Evolutionary conservation across 108 stramenopile genomes (phyloP), one percentile per base, ranked within the genome.

Genomic region (Schizochytrium sp.): DNA sequence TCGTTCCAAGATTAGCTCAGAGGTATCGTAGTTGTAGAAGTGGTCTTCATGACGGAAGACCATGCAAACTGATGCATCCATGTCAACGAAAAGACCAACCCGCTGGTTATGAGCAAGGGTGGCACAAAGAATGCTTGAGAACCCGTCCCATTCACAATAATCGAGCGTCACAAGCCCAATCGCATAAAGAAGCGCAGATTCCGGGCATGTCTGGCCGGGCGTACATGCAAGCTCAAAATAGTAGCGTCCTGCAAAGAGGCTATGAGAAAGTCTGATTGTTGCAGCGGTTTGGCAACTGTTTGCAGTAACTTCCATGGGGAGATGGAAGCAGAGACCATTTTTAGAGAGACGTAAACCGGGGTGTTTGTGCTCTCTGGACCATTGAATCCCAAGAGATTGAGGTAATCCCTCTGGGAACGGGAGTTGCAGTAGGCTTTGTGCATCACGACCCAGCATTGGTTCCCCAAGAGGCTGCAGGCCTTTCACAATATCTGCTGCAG

Each of bases 311-410:
- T 83, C 76, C 28, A 42, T 40, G 45, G 76, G 76, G 2, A 83
- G 76, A 55, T 83, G 76, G 55, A 83, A 83, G 76, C 76, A 83
- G 10, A 83, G 47, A 5, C 76, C 76, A 28, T 83, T 83, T 53
- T 83, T 83, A 5, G 76, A 83, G 13, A 83, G 76, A 8, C 76
- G 76, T 0, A 83, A 53, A 40, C 50, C 76, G 15, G 76, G 47
- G 28, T 83, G 28, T 28, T 83, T 83, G 76, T 83, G 76, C 15
- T 55, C 50, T 10, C 76, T 10, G 1, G 76, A 83, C 76, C 76
- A 83, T 53, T 83, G 76, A 7, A 83, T 83, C 50, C 76, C 76
- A 1, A 83, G 76, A 0, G 76, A 83, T 38, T 55, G 76, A 17
- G 76, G 76, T 5, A 83, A 53, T 17, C 76, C 76, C 13, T 49